A percentile compares a stretch with the other conserved stretches of the same genome.
Evolutionary conservation across 306 rosid genomes (phyloP).

Genomic region (Coriaria nepalensis): DNA sequence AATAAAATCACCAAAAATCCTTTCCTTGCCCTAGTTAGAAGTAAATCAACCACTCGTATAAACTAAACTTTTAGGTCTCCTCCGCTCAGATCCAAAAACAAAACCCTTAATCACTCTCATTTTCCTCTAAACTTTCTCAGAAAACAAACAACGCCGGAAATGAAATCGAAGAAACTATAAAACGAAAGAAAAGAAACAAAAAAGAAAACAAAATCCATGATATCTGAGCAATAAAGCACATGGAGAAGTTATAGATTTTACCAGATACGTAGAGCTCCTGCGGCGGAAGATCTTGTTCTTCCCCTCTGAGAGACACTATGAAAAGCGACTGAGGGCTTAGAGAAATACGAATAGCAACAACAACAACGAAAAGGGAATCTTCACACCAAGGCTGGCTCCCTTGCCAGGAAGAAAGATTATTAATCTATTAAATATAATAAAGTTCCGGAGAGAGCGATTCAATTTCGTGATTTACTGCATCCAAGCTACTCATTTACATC

Average conservation of each 20-base stretch:
- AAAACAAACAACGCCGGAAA: not conserved
- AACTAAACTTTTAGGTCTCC: not conserved
- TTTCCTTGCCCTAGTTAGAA: not conserved
- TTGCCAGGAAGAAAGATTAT: not conserved
- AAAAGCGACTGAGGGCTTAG: no score
- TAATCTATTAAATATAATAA: constrained; percentile 7
- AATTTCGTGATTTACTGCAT: constrained; percentile 4
- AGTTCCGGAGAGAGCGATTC: constrained; percentile 3
- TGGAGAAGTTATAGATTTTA: not conserved
- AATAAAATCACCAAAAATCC: not conserved
- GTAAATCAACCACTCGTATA: not conserved
- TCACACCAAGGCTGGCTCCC: constrained; percentile 5
- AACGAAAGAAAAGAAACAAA: not conserved
- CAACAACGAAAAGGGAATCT: not conserved
- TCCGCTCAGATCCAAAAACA: constrained; percentile 5
- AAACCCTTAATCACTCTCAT: not conserved
- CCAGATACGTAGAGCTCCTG: constrained; percentile 4
- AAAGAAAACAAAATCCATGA: not conserved
- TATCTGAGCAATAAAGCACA: not conserved
- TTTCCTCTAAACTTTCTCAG: not conserved
- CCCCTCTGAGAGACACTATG: no score
- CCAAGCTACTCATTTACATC: not conserved
- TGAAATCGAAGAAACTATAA: not conserved
- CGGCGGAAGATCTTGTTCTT: not conserved
- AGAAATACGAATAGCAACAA: no score